These are phyloP conservation scores for Penicillium odoratum DNA, from an alignment of 495 filamentous ascomycete species.

Conservation along the genomic window DNA sequence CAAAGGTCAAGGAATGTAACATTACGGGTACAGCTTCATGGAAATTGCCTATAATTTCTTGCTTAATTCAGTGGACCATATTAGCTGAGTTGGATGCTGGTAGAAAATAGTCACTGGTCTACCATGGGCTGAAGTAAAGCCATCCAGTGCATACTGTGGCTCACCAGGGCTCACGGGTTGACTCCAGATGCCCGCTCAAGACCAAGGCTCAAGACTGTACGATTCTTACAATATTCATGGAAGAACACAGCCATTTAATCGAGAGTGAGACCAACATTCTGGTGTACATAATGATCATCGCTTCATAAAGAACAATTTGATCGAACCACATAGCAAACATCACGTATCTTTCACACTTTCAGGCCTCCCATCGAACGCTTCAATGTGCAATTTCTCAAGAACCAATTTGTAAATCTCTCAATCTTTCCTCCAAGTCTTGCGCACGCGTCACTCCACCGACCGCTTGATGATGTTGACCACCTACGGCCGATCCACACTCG, in stretches of 20 bases:
- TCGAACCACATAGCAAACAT: not conserved
- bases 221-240: too few relatives aligned
- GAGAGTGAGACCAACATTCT: too few relatives aligned
- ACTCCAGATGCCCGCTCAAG: too few relatives aligned
- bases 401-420: not conserved
- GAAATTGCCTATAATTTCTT: not conserved
- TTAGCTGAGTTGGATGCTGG: not conserved
- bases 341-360: not conserved
- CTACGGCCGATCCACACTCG: slow-evolving; percentile 4
- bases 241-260: too few relatives aligned
- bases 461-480: slow-evolving; percentile 4
- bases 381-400: not conserved
- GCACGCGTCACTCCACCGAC: slow-evolving; percentile 1
- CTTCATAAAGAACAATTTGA: not conserved
- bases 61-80: not conserved
- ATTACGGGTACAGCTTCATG: not conserved
- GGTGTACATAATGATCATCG: not conserved
- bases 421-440: slow-evolving; percentile 1
- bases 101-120: not conserved
- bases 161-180: not conserved
- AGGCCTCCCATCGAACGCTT: not conserved
- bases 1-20: not conserved
- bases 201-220: too few relatives aligned
- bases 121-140: not conserved
- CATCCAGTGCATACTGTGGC: not conserved